These are phyloP conservation scores for Furcasterigmium sp. DNA, from an alignment of 2,329 filamentous ascomycete genomes.

Conservation along the genomic window DNA sequence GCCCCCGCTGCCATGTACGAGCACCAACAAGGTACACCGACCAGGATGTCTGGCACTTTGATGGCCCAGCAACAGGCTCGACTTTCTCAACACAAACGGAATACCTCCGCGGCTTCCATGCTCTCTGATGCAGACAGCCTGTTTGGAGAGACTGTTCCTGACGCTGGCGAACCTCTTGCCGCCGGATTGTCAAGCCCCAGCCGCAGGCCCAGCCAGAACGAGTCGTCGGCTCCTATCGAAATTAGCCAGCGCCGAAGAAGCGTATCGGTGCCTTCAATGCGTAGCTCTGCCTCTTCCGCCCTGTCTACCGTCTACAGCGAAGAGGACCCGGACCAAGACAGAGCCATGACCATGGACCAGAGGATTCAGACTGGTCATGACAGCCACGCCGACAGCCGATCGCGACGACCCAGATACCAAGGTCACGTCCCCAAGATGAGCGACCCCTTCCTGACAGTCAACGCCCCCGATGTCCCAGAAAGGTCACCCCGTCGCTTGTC, in stretches of 20 bases:
- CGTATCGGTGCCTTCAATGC: slow-evolving; percentile 20
- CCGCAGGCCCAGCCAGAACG: slow-evolving; percentile 21
- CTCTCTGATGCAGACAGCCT: slow-evolving; percentile 31
- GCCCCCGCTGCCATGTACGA: slow-evolving; percentile 1
- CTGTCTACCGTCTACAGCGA: slow-evolving; percentile 54
- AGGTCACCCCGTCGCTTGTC: slow-evolving; percentile 3
- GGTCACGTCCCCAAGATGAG: slow-evolving; percentile 7
- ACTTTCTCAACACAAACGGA: slow-evolving; percentile 5
- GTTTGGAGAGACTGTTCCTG: slow-evolving; percentile 26
- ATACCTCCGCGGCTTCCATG: slow-evolving; percentile 5
- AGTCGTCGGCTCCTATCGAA: slow-evolving; percentile 9
- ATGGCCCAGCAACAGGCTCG: background rate
- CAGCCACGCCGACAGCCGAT: background rate
- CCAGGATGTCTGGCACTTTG: background rate
- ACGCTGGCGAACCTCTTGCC: slow-evolving; percentile 21
- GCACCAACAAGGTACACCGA: background rate
- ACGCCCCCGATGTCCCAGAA: background rate
- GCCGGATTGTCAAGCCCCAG: slow-evolving; percentile 39
- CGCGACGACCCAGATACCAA: background rate
- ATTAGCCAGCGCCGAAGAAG: slow-evolving; percentile 10
- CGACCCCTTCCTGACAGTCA: slow-evolving; percentile 8
- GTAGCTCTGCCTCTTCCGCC: slow-evolving; percentile 44
- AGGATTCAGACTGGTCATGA: no score
- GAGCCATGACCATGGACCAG: background rate
- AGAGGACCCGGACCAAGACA: slow-evolving; percentile 38